Base-by-base conservation (phyloP, 352 stramenopile genomes). In the Pythium insidiosum region DNA sequence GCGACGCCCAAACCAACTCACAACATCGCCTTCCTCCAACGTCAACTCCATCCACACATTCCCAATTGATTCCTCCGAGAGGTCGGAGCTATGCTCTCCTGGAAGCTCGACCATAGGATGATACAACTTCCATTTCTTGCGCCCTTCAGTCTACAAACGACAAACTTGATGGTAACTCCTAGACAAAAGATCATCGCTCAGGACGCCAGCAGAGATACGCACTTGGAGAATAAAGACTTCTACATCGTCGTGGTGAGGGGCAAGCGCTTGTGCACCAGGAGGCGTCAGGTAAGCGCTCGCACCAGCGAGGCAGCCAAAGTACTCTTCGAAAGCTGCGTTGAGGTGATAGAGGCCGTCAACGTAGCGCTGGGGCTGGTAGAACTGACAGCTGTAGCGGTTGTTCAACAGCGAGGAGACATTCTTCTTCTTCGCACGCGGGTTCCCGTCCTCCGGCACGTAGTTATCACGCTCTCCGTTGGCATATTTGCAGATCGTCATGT, bases 51-150 rank as follows among this genome's bases (percentile, higher is more conserved):
- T 87, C 68, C 66, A 88, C 18, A 80, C 72, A 29, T 85, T 64
- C 9, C 77, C 77, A 39, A 92, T 88, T 39, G 83, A 50, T 15
- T 81, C 58, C 1, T 43, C 57, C 5, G 66, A 62, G 15, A 94
- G 52, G 45, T 94, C 82, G 22, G 63, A 77, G 63, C 76, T 90
- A 54, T 89, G 75, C 52, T 91, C 79, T 23, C 77, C 77, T 5
- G 82, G 63, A 25, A 94, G 43, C 43, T 88, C 73, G 2, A 81
- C 61, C 24, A 88, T 53, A 13, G 79, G 79, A 28, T 68, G 66
- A 41, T 94, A 94, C 11, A 94, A 64, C 59, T 92, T 90, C 82
- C 82, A 94, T 58, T 88, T 81, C 57, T 94, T 94, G n/a, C 68
- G 58, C 7, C 82, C 79, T 56, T 94, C 62, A 1, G 82, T 94